These are phyloP conservation scores for Chytridium lagenaria DNA, from an alignment of 371 early-diverging fungal species.

Conservation along the genomic window DNA sequence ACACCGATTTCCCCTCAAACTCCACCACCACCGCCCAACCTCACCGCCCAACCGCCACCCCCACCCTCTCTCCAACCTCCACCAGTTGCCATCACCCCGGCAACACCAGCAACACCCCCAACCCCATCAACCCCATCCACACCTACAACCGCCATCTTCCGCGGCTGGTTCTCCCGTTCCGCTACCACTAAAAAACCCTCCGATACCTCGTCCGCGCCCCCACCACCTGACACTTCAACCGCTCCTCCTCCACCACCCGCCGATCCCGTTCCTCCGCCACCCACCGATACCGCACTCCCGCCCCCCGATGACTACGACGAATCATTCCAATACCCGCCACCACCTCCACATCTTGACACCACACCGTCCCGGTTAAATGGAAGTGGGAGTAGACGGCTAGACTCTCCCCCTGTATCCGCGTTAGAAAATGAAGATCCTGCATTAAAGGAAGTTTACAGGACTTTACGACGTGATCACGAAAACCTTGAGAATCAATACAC, in stretches of 20 bases:
- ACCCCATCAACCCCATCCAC: neutral
- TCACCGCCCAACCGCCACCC: neutral
- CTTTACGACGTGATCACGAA: constrained; percentile 1
- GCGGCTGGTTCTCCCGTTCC: constrained; percentile 16
- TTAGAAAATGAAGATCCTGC: constrained; percentile 12
- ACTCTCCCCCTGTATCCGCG: neutral
- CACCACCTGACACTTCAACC: neutral
- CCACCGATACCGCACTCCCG: neutral
- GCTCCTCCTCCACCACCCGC: constrained; percentile 1
- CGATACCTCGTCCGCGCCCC: neutral
- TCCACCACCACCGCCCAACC: neutral
- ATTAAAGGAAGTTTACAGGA: constrained; percentile 13
- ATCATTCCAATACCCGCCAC: neutral
- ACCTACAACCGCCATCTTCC: neutral
- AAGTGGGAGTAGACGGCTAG: neutral
- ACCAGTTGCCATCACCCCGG: neutral
- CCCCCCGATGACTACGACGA: constrained; percentile 1
- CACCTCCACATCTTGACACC: neutral
- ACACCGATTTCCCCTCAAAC: neutral
- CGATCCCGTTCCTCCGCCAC: neutral
- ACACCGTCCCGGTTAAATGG: neutral
- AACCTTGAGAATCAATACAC: neutral
- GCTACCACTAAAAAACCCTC: neutral
- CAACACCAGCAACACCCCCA: neutral
- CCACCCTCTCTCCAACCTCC: neutral